Base-by-base conservation (phyloP, 176 grass and related monocot species). In the Phragmites australis region DNA sequence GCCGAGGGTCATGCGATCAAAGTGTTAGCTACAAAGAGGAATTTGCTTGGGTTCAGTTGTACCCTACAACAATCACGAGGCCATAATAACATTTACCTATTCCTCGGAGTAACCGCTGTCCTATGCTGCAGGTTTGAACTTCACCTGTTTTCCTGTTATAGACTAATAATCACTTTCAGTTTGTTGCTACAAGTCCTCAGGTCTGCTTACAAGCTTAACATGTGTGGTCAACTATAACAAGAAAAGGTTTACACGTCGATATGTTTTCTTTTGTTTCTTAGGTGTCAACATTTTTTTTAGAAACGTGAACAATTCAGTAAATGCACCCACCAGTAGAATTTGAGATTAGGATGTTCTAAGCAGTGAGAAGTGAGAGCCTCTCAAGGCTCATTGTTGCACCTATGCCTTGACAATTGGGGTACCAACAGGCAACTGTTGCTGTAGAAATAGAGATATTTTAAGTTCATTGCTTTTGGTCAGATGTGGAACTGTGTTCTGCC, bases 11-110 rank as follows among this genome's bases (percentile, higher is more conserved):
- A 26, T 98, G 95, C 64, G 83, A 93, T 80, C 78, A 88, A 81
- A 91, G 61, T 65, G 59, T 83, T 68, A 77, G 76, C 73, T 94
- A 94, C 81, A 98, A 86, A 82, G 92, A 98, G 71, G 95, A 98
- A 87, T 93, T 94, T 80, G 68, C 78, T 63, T 98, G 95, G 92
- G 83, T 93, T 86, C 95, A 98, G 54, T 83, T 98, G 79, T 87
- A 94, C 49, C 95, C 92, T 83, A 82, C 81, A 21, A 54, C 79
- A 70, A 26, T 61, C 50, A 50, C 52, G 16, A 74, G 69, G 66
- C 46, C 53, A 0, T 84, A 69, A 79, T 81, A 81, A 63, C 59
- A 34, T 43, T 84, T 59, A 8, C 32, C 43, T 69, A 17, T 75
- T 79, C 25, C 50, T 46, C 10, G 21, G 45, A 71, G 64, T 65